Evolutionary conservation across 441 rosid species (phyloP).

Genomic region (Eutrema salsugineum): DNA sequence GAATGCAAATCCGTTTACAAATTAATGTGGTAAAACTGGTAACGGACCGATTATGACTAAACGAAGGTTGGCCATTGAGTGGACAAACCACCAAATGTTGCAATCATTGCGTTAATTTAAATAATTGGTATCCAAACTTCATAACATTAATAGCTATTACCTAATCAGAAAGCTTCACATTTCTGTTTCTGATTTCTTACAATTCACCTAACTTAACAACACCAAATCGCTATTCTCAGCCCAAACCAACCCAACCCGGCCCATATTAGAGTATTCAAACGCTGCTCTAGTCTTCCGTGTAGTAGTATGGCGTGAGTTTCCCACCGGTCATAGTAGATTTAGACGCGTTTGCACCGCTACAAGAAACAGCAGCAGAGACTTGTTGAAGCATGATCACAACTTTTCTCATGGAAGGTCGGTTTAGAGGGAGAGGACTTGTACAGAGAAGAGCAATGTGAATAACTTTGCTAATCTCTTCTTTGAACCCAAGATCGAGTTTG

Average conservation of each 20-base stretch:
- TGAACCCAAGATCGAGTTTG: conserved; percentile 36
- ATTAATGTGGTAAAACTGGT: background rate
- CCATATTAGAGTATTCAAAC: conserved; percentile 16
- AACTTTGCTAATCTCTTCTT: conserved; percentile 47
- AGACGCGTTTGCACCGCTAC: conserved; percentile 22
- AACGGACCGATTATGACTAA: background rate
- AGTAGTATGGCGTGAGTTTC: conserved; percentile 65
- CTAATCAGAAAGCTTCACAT: conserved; percentile 24
- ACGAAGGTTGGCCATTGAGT: conserved; percentile 8
- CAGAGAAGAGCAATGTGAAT: conserved; percentile 58
- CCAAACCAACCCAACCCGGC: background rate
- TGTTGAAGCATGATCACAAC: conserved; percentile 63
- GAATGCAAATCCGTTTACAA: background rate
- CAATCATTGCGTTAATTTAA: background rate
- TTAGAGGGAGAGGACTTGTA: conserved; percentile 61
- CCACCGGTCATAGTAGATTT: conserved; percentile 42
- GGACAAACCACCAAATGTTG: conserved; percentile 7
- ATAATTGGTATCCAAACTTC: background rate
- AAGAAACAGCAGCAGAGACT: conserved; percentile 18
- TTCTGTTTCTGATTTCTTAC: conserved; percentile 10
- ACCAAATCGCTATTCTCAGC: background rate
- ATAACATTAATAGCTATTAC: background rate
- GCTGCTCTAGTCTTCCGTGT: conserved; percentile 43
- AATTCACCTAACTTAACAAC: conserved; percentile 2
- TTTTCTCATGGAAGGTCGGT: conserved; percentile 71